These are phyloP conservation scores for Ministeria vibrans DNA, from an alignment of 78 protist species.

Conservation along the genomic window DNA sequence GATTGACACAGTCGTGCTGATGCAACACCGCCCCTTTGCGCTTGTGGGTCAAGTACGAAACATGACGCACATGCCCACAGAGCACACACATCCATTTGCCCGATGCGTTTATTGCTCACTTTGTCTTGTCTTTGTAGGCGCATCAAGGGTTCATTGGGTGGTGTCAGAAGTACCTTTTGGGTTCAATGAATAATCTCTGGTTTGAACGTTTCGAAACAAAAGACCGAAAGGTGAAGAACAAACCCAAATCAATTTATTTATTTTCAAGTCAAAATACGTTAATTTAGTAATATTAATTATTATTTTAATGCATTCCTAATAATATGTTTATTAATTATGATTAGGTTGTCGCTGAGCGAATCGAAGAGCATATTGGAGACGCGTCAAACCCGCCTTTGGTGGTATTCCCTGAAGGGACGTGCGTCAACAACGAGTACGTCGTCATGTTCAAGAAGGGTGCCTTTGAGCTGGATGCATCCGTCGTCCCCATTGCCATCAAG, in stretches of 20 bases:
- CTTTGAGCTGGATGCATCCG: slow-evolving; percentile 65
- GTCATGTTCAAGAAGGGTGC: slow-evolving; percentile 87
- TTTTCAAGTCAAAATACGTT: neutral
- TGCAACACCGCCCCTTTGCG: slow-evolving; percentile 27
- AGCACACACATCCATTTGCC: no score
- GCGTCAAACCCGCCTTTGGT: slow-evolving; percentile 58
- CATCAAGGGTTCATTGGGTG: slow-evolving; percentile 72
- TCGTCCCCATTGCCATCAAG: slow-evolving; percentile 88
- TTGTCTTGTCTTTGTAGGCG: no score
- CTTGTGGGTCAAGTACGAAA: slow-evolving; percentile 82
- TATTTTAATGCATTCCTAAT: no score
- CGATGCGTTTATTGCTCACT: no score
- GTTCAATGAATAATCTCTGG: slow-evolving; percentile 71
- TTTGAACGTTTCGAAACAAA: slow-evolving; percentile 70
- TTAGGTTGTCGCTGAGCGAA: neutral
- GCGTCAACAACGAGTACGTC: slow-evolving; percentile 80
- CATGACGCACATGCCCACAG: no score
- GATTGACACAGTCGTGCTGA: slow-evolving; percentile 63
- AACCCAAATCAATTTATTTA: slow-evolving; percentile 13
- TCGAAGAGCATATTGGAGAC: slow-evolving; percentile 51
- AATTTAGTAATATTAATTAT: neutral
- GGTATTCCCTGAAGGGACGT: slow-evolving; percentile 86
- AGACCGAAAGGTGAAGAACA: slow-evolving; percentile 38
- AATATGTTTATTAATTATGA: neutral
- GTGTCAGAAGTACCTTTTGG: slow-evolving; percentile 65